phyloP scores from a whole-genome alignment of 1,284 basidiomycete genomes.

The Rhodotorula sp. region DNA sequence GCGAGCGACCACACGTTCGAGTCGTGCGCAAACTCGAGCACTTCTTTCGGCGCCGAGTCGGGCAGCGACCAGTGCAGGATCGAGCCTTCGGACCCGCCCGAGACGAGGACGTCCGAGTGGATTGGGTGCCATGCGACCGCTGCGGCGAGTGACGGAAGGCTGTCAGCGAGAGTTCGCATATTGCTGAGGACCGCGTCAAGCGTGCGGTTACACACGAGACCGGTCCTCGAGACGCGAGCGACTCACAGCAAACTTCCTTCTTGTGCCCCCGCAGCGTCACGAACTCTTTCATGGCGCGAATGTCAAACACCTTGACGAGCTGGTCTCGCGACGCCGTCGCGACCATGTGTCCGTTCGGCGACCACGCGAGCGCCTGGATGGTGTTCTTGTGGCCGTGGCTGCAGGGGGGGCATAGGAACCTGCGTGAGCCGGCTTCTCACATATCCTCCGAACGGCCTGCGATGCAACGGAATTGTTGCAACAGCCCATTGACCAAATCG shows the following conservation, averaged over 20 bases:
- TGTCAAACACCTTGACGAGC: constrained; percentile 94
- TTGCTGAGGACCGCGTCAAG: no score
- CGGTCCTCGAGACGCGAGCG: neutral
- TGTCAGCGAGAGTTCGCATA: neutral
- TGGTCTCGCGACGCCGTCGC: constrained; percentile 94
- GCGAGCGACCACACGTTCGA: constrained; percentile 94
- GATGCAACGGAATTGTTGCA: no score
- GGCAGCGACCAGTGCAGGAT: constrained; percentile 89
- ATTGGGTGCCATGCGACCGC: constrained; percentile 93
- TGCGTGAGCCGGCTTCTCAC: no score
- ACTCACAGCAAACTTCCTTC: constrained; percentile 95
- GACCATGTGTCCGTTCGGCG: constrained; percentile 86
- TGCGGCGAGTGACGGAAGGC: constrained; percentile 46
- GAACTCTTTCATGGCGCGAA: constrained; percentile 94
- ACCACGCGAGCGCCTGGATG: constrained; percentile 88
- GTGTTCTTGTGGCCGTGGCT: constrained; percentile 98
- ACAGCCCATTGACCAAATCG: no score
- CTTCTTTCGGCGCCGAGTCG: constrained; percentile 65
- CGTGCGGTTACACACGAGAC: neutral
- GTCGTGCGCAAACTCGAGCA: constrained; percentile 89
- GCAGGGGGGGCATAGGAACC: neutral
- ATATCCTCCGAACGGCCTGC: no score
- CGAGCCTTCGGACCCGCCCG: constrained; percentile 89
- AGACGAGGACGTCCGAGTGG: constrained; percentile 81
- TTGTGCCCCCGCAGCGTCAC: constrained; percentile 88